Base-by-base conservation (phyloP, 257 asterid genomes). In the Prunella vulgaris region DNA sequence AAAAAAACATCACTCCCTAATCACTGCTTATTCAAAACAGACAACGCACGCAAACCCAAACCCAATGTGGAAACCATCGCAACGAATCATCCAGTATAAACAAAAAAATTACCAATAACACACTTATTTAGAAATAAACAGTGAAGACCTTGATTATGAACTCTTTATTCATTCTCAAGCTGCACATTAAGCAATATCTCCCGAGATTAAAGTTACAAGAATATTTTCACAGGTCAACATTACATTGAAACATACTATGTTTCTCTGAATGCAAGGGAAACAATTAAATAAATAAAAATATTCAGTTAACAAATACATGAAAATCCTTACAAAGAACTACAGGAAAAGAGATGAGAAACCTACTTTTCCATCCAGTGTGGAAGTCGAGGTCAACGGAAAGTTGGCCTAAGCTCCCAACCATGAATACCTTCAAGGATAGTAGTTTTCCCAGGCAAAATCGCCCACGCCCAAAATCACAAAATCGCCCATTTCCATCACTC, bases 361-460 rank as follows among this genome's bases (percentile, higher is more conserved):
- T 84, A 93, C 99, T 85, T 80, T 79, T 93, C 99, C 99, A 93
- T 90, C 97, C 99, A 93, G 64, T 95, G 97, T 46, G 99, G 99
- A 70, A 93, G 91, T 75, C 92, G 87, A 74, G 99, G 97, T 74
- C 93, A 96, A 63, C 96, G 95, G 71, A 93, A 87, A 68, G 96
- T 86, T 22, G 99, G 99, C 84, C 97, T 83, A 59, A 93, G 97
- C 83, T 93, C 99, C 99, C 99, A 93, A 66, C 99, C 99, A 70
- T 87, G 95, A 49, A 93, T 88, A 66, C 99, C 99, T 86, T 93
- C 99, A 57, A 93, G 96, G 73, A 93, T 86, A 61, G 96, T 82
- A 76, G 96, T 73, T 82, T 90, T 90, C 64, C 99, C 99, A 13
- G 99, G 99, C 83, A 93, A 79, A 59, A 93, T 33, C 44, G 99